Evolutionary conservation across 345 rosid genomes (phyloP).

Genomic region (Acer campestre): DNA sequence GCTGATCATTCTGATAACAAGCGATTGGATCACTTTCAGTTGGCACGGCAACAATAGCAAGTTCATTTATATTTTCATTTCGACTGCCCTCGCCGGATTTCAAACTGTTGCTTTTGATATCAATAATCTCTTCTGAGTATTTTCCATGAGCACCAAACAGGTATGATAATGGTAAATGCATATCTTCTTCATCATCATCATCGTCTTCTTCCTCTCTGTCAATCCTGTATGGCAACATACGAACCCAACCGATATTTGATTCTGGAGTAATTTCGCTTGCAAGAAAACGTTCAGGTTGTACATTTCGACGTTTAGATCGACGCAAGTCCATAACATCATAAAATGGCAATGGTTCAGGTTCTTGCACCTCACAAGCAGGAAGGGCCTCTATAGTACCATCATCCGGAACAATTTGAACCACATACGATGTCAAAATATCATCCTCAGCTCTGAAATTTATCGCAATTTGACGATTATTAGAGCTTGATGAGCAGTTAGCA

Average conservation of each 20-base stretch:
- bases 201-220: slow-evolving; percentile 42
- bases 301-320: slow-evolving; percentile 69
- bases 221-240: slow-evolving; percentile 43
- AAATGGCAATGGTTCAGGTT: slow-evolving; percentile 21
- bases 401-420: slow-evolving; percentile 38
- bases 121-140: slow-evolving; percentile 22
- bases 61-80: slow-evolving; percentile 29
- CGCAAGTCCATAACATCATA: slow-evolving; percentile 56
- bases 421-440: slow-evolving; percentile 40
- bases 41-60: slow-evolving; percentile 58
- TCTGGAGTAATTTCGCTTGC: slow-evolving; percentile 43
- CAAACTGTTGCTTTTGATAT: too few species aligned
- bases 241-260: slow-evolving; percentile 45
- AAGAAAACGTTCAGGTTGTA: slow-evolving; percentile 65
- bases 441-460: slow-evolving; percentile 57
- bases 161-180: slow-evolving; percentile 56
- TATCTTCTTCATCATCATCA: slow-evolving; percentile 47
- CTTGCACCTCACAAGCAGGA: slow-evolving; percentile 20
- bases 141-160: slow-evolving; percentile 30
- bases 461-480: slow-evolving; percentile 30
- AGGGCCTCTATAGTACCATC: slow-evolving; percentile 26
- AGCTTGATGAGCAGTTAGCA: slow-evolving; percentile 24
- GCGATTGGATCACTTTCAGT: slow-evolving; percentile 38
- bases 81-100: too few species aligned
- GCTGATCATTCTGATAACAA: slow-evolving; percentile 37